phyloP scores from a whole-genome alignment of 1,284 basidiomycete genomes.

The Leccinum solheimii region DNA sequence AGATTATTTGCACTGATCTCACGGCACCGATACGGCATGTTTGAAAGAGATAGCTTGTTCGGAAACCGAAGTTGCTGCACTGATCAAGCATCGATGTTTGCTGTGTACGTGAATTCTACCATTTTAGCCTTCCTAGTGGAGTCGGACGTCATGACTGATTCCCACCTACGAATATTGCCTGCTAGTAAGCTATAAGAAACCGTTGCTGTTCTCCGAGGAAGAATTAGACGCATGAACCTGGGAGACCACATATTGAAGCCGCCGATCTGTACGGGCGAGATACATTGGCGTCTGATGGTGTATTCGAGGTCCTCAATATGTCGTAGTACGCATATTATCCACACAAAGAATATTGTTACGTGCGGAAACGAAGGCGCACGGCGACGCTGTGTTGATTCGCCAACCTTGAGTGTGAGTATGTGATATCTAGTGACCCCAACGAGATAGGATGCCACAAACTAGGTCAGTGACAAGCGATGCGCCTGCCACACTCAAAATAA shows the following conservation, averaged over 20 bases:
- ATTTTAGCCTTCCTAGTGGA: neutral
- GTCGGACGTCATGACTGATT: neutral
- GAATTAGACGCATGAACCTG: neutral
- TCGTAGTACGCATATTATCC: neutral
- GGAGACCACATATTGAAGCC: neutral
- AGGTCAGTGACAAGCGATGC: too few relatives aligned
- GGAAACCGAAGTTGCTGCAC: neutral
- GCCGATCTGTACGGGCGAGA: neutral
- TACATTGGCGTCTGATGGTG: neutral
- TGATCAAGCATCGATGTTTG: neutral
- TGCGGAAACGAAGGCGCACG: too few relatives aligned
- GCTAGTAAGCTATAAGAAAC: neutral
- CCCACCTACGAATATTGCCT: neutral
- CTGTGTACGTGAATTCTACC: neutral
- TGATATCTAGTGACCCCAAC: too few relatives aligned
- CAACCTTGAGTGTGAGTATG: too few relatives aligned
- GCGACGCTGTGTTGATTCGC: too few relatives aligned
- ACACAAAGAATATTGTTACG: too few relatives aligned
- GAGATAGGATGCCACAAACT: too few relatives aligned
- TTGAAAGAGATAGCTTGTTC: neutral
- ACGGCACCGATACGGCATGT: neutral
- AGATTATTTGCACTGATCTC: neutral
- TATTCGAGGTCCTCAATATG: neutral
- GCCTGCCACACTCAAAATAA: too few relatives aligned
- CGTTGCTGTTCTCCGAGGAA: neutral